Conservation (phyloP, 2,329 filamentous ascomycete genomes). For the Botrytis pseudocinerea region DNA sequence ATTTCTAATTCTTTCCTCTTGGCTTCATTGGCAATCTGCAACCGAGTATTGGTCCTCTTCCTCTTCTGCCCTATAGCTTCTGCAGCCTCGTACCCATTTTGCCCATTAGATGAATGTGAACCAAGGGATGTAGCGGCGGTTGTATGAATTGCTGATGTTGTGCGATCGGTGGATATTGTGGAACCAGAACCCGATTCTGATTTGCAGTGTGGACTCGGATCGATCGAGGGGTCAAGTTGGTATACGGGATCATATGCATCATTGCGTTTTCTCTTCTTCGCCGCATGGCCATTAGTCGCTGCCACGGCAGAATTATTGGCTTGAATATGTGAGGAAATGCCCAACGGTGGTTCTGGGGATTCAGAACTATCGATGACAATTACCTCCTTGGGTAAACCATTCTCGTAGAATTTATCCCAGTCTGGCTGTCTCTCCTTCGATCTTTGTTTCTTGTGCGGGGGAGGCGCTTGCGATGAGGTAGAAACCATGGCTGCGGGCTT, state of each 20-base stretch:
- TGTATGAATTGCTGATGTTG: slow-evolving; percentile 76
- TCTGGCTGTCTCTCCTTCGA: slow-evolving; percentile 60
- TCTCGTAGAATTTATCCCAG: slow-evolving; percentile 80
- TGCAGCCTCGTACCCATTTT: slow-evolving; percentile 66
- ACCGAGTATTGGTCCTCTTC: slow-evolving; percentile 74
- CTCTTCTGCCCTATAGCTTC: slow-evolving; percentile 77
- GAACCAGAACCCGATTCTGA: slow-evolving; percentile 62
- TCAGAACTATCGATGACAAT: slow-evolving; percentile 79
- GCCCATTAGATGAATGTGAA: slow-evolving; percentile 61
- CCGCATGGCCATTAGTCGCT: slow-evolving; percentile 62
- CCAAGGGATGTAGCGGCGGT: slow-evolving; percentile 87
- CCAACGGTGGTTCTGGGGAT: slow-evolving; percentile 44
- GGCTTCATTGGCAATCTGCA: slow-evolving; percentile 78
- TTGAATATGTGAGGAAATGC: slow-evolving; percentile 45
- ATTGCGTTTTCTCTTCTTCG: slow-evolving; percentile 65
- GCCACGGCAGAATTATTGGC: slow-evolving; percentile 36
- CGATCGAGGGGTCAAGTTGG: slow-evolving; percentile 68
- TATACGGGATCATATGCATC: slow-evolving; percentile 69
- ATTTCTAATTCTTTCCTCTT: slow-evolving; percentile 74
- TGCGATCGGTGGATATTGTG: slow-evolving; percentile 79
- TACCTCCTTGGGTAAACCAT: slow-evolving; percentile 79
- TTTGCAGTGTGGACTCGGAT: slow-evolving; percentile 69
- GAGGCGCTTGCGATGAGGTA: slow-evolving; percentile 36
- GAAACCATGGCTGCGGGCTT: slow-evolving; percentile 43
- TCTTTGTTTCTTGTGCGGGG: slow-evolving; percentile 44